These are phyloP conservation scores for Paraconiothyrium brasiliense DNA, from an alignment of 2,329 filamentous ascomycete species.

Conservation along the genomic window DNA sequence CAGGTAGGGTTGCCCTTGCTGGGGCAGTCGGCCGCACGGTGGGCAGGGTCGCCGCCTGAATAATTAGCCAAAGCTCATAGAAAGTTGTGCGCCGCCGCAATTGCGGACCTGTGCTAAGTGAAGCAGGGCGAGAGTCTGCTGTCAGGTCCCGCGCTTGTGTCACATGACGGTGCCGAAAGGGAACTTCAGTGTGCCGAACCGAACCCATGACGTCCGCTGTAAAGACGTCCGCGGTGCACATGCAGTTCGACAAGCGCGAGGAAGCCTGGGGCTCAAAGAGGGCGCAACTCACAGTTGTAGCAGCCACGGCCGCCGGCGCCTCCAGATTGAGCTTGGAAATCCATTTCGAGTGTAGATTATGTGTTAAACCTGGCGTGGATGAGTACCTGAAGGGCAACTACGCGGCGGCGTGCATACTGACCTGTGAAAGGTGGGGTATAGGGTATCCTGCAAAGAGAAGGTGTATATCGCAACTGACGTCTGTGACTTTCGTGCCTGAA, in stretches of 20 bases:
- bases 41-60: conserved; percentile 59
- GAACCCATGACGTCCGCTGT: conserved; percentile 28
- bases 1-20: conserved; percentile 60
- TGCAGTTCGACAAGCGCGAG: conserved; percentile 1
- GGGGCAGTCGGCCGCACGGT: conserved; percentile 62
- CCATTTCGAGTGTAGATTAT: conserved; percentile 40
- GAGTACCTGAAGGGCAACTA: conserved; percentile 26
- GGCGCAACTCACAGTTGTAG: conserved; percentile 52
- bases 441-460: conserved; percentile 18
- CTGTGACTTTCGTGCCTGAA: conserved; percentile 21
- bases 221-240: neutral
- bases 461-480: conserved; percentile 31
- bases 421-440: conserved; percentile 32
- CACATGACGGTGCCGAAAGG: conserved; percentile 25
- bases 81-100: neutral
- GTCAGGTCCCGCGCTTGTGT: conserved; percentile 5
- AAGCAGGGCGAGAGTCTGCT: neutral
- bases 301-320: conserved; percentile 51
- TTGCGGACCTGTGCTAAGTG: neutral
- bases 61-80: conserved; percentile 21
- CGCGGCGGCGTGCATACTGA: conserved; percentile 27
- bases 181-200: conserved; percentile 26
- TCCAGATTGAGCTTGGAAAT: conserved; percentile 47
- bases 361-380: conserved; percentile 34
- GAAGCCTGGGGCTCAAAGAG: conserved; percentile 12